Base-by-base conservation (phyloP, 768 basidiomycete species). In the Pholiota microspora region DNA sequence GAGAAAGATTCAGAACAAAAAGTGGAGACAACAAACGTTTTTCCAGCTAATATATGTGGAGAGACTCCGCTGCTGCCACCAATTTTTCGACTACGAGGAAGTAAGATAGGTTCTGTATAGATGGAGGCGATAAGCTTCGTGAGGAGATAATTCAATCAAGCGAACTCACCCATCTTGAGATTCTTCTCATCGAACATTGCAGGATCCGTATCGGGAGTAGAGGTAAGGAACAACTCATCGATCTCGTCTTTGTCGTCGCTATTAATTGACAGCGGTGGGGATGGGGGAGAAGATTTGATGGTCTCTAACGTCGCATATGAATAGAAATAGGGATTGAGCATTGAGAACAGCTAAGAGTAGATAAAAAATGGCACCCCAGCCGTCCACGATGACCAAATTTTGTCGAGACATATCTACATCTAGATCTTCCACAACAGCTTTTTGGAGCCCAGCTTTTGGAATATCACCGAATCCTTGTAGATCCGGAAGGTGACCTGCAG, bases 341-440 rank as follows among this genome's bases (percentile, higher is more conserved):
- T 48, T 35, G 2, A 44, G 16, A 7, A 51, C n/a, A 5, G 32
- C 24, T 21, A 18, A 42, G 16, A 45, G 36, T 45, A 32, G 45
- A 49, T 15, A 44, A 15, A 13, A 55, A 49, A 38, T 76, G 79
- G 40, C 62, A 88, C 88, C 66, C 85, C 86, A 86, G 25, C 86
- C 88, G 65, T 82, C 76, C 0, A 88, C 78, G 29, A 87, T 61
- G 7, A 76, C 69, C 74, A 89, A 78, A 64, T 82, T 80, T 47
- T 76, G 74, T 29, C 62, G 63, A n/a, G 75, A 69, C 5, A 81
- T 56, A 45, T 82, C 77, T 3, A 67, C 67, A 21, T 79, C 77
- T 31, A 74, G 69, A 45, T 77, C 71, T 36, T 59, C 57, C n/a
- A 62, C 60, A 12, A 62, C 62, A 1, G 60, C 58, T 29, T 57